Conservation (phyloP, 371 early-diverging fungal species). For the Apophysomyces sp. region DNA sequence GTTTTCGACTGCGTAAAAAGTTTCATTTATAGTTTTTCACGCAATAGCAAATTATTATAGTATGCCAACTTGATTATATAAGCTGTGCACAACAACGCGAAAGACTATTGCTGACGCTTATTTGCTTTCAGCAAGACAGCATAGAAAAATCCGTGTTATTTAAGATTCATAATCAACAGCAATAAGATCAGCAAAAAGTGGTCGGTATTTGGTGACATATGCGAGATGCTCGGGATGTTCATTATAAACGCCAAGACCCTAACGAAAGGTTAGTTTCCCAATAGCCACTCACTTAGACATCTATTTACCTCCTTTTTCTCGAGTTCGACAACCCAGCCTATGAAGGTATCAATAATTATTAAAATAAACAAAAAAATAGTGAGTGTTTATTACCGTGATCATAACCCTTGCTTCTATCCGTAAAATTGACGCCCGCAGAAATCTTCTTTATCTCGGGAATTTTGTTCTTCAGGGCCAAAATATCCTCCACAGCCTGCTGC, state of each 20-base stretch:
- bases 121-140: too few species aligned
- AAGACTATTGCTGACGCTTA: too few species aligned
- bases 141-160: too few species aligned
- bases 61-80: too few species aligned
- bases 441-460: slow-evolving; percentile 32
- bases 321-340: slow-evolving; percentile 50
- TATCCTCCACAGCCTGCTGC: slow-evolving; percentile 17
- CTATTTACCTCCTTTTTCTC: slow-evolving; percentile 37
- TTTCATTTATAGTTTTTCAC: too few species aligned
- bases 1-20: too few species aligned
- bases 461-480: slow-evolving; percentile 33
- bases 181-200: slow-evolving; percentile 37
- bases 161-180: slow-evolving; percentile 43
- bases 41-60: too few species aligned
- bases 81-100: too few species aligned
- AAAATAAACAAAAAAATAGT: background rate
- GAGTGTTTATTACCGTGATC: slow-evolving; percentile 32
- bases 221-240: slow-evolving; percentile 31
- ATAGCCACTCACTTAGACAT: background rate
- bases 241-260: slow-evolving; percentile 37
- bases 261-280: background rate
- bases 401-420: slow-evolving; percentile 47
- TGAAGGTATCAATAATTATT: background rate
- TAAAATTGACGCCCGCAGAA: slow-evolving; percentile 47
- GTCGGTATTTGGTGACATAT: slow-evolving; percentile 32